Evolutionary conservation across 2,329 filamentous ascomycete genomes (phyloP).

Genomic region (Diaporthe caulivora): DNA sequence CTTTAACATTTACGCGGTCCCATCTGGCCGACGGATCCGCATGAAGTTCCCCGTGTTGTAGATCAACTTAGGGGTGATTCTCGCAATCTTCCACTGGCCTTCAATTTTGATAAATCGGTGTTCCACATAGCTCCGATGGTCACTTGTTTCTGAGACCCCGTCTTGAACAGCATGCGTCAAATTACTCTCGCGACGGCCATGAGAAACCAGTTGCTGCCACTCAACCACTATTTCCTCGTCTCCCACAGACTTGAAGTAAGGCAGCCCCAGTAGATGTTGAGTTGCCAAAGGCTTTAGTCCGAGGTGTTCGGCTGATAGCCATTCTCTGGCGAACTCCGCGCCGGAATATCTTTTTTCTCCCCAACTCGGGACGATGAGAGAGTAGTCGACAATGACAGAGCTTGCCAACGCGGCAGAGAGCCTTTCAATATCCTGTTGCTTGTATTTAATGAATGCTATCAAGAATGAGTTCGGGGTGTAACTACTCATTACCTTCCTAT

Average conservation of each 20-base stretch:
- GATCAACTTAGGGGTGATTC: not conserved
- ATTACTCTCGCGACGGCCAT: not conserved
- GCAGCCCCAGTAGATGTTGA: not conserved
- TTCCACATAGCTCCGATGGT: conserved; percentile 10
- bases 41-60: conserved; percentile 20
- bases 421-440: not conserved
- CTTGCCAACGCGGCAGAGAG: not conserved
- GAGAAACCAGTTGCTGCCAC: conserved; percentile 8
- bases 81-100: conserved; percentile 9
- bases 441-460: not conserved
- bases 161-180: not conserved
- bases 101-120: not conserved
- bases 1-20: not conserved
- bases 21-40: not conserved
- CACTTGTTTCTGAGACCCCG: not conserved
- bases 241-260: conserved; percentile 5
- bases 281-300: conserved; percentile 3
- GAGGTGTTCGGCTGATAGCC: conserved; percentile 3
- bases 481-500: not conserved
- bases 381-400: conserved; percentile 7
- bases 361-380: conserved; percentile 1
- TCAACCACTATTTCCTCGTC: conserved; percentile 13
- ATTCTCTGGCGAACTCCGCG: not conserved
- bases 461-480: fast-evolving
- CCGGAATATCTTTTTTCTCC: conserved; percentile 1